Base-by-base conservation (phyloP, 1,284 basidiomycete genomes). In the Meira nashicola region DNA sequence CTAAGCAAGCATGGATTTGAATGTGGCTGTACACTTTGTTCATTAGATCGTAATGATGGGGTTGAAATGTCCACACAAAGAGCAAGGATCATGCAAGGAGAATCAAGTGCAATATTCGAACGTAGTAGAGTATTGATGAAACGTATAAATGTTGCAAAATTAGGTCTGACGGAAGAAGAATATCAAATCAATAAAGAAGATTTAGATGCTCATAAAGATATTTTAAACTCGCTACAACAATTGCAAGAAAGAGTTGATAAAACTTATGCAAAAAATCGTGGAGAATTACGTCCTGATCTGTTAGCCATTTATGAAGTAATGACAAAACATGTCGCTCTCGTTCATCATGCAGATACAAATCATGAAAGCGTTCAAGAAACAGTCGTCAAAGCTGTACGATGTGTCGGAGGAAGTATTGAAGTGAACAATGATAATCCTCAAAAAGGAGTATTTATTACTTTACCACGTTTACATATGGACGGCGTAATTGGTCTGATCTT, bases 1-100 rank as follows among this genome's bases (percentile, higher is more conserved):
- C 64, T 77, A 12, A 59, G 62, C 54, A 78, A 77, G 62, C 76
- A 78, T 54, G 74, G 69, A 0, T 78, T 78, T 59, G 55, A 55
- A 23, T 78, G 76, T 55, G 41, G 15, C 1, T 78, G 76, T 47
- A 62, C 59, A 14, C 66, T 78, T 11, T 78, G 76, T 40, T 25
- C 37, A 28, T 44, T 74, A 9, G 76, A 78, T 53, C 59, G 64
- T 28, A 54, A 46, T 19, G 76, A 77, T 50, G 74, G 71, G 0
- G 62, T 63, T 9, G 66, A 62, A 2, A 54, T 53, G 25, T 25
- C 3, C 17, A 41, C 39, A 28, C 43, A 64, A 62, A 15, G 39
- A 58, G 74, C 21, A 57, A 63, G 17, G 60, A 68, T 74, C 23
- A 53, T 65, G 9, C 71, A 63, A 15, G 72, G 71, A 9, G 60